These are phyloP conservation scores for Achlya hypogyna DNA, from an alignment of 352 stramenopile genomes.

Conservation along the genomic window DNA sequence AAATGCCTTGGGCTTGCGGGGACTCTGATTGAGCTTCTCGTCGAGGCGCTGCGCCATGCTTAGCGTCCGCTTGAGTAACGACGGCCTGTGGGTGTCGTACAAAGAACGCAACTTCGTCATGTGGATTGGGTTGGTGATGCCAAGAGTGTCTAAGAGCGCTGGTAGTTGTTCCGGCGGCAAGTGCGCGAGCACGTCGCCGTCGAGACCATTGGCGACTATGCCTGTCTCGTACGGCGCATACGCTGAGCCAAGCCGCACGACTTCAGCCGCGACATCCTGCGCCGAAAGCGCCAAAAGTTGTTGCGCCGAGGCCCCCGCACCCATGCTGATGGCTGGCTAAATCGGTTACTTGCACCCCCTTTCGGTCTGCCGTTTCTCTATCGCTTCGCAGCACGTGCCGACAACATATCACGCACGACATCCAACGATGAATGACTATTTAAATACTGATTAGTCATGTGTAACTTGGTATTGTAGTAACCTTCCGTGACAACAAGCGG, in stretches of 20 bases:
- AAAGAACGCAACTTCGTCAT: background rate
- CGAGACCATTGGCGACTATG: constrained; percentile 10
- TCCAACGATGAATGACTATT: too few species aligned
- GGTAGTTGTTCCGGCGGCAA: constrained; percentile 4
- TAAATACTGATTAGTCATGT: too few species aligned
- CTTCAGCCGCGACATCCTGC: background rate
- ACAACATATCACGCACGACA: too few species aligned
- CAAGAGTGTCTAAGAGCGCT: constrained; percentile 1
- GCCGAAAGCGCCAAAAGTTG: background rate
- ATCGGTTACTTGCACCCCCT: too few species aligned
- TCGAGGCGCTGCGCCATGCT: background rate
- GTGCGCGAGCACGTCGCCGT: background rate
- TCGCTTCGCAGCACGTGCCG: too few species aligned
- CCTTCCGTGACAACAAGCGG: too few species aligned
- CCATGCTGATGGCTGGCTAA: too few species aligned
- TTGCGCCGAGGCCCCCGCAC: background rate
- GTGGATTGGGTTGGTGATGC: constrained; percentile 16
- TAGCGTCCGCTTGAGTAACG: background rate
- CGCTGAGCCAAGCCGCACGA: background rate
- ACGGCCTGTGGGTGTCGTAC: background rate
- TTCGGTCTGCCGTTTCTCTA: too few species aligned
- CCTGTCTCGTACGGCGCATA: constrained; percentile 3
- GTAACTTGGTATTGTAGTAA: too few species aligned
- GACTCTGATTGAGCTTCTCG: background rate
- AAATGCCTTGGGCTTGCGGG: background rate